These are phyloP conservation scores for Chlorociboria aeruginascens DNA, from an alignment of 495 filamentous ascomycete genomes.

Conservation along the genomic window DNA sequence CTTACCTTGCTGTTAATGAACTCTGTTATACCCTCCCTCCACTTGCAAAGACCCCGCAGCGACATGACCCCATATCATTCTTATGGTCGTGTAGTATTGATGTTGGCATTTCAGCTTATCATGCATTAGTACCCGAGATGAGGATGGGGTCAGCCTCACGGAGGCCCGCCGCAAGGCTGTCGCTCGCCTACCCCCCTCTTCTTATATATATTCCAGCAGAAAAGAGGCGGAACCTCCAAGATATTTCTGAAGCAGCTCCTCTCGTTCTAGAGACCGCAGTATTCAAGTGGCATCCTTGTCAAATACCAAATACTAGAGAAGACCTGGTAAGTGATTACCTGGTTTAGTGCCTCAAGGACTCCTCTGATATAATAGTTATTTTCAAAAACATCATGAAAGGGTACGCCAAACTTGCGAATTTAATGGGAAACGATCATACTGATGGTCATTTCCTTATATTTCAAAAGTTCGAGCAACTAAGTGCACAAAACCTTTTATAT, in stretches of 20 bases:
- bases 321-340: not conserved
- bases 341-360: not conserved
- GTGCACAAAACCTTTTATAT: conserved; percentile 25
- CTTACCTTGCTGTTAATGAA: too few relatives aligned
- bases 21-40: too few relatives aligned
- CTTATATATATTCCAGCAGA: too few relatives aligned
- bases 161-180: not conserved
- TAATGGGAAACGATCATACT: conserved; percentile 14
- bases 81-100: not conserved
- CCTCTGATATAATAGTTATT: not conserved
- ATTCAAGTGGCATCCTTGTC: too few relatives aligned
- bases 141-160: not conserved
- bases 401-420: conserved; percentile 9
- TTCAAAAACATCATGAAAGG: conserved; percentile 4
- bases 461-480: conserved; percentile 23
- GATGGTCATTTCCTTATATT: conserved; percentile 16
- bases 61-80: too few relatives aligned
- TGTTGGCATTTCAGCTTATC: not conserved
- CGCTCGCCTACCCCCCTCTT: not conserved
- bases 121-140: not conserved
- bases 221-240: too few relatives aligned
- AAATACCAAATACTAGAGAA: too few relatives aligned
- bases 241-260: too few relatives aligned
- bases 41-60: too few relatives aligned
- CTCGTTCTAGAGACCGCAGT: too few relatives aligned